Percentiles rank a stretch among this genome's conserved stretches.
These are phyloP conservation scores for Pseudogymnoascus sp. DNA, from an alignment of 2,329 filamentous ascomycete genomes.

Conservation along the genomic window DNA sequence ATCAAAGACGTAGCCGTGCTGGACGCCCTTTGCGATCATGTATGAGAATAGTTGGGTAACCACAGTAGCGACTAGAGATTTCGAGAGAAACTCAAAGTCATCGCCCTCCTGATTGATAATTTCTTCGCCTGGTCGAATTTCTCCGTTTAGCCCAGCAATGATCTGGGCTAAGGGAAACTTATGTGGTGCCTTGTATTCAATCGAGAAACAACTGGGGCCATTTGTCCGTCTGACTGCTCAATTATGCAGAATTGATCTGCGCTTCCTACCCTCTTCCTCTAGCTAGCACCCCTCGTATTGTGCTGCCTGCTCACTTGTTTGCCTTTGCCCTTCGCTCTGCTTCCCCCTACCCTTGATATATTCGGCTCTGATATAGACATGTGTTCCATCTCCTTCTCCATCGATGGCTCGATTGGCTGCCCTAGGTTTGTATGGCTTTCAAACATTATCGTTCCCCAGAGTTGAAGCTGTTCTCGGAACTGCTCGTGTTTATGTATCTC, in stretches of 20 bases:
- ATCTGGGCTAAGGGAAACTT: slow-evolving; percentile 28
- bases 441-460: slow-evolving; percentile 31
- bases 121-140: slow-evolving; percentile 22
- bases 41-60: slow-evolving; percentile 13
- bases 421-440: slow-evolving; percentile 32
- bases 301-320: not conserved
- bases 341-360: not conserved
- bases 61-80: slow-evolving; percentile 5
- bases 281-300: not conserved
- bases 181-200: slow-evolving; percentile 35
- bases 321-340: not conserved
- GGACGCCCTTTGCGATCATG: slow-evolving; percentile 11
- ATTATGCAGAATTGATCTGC: not conserved
- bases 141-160: slow-evolving; percentile 20
- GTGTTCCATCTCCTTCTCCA: not conserved
- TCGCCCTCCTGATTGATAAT: slow-evolving; percentile 12
- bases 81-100: not conserved
- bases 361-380: not conserved
- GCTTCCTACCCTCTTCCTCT: not conserved
- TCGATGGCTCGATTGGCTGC: slow-evolving; percentile 13
- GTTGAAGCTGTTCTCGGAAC: slow-evolving; percentile 26
- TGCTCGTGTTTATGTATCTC: slow-evolving; percentile 22
- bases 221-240: not conserved
- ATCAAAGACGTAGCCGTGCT: slow-evolving; percentile 7
- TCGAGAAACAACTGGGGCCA: slow-evolving; percentile 21